phyloP scores from a whole-genome alignment of 352 stramenopile species.

The Phytophthora pluvialis region DNA sequence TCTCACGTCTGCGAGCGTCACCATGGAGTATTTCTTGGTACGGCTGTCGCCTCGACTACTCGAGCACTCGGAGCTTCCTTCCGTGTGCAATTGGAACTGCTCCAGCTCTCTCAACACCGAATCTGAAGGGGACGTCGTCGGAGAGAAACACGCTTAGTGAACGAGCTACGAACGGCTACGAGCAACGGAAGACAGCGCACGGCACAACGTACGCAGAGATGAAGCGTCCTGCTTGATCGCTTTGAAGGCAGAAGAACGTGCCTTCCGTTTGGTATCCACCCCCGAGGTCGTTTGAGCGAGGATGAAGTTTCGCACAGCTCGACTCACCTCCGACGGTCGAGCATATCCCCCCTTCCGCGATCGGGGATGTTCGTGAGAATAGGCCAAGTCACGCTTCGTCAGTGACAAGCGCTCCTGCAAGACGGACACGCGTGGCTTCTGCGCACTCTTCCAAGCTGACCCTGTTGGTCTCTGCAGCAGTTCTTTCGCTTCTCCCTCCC shows the following conservation, averaged over 20 bases:
- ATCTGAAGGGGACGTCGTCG: constrained; percentile 27
- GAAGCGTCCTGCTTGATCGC: constrained; percentile 30
- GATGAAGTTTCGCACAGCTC: constrained; percentile 55
- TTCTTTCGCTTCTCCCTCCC: constrained; percentile 48
- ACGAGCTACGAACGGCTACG: not conserved
- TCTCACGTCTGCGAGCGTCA: constrained; percentile 59
- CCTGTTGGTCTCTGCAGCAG: constrained; percentile 41
- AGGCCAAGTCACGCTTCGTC: constrained; percentile 37
- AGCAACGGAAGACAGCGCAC: not conserved
- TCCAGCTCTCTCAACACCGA: constrained; percentile 60
- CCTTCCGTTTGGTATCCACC: constrained; percentile 3
- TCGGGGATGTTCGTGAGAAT: constrained; percentile 12
- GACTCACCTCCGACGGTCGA: constrained; percentile 42
- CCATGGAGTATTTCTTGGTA: constrained; percentile 50
- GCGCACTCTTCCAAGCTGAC: constrained; percentile 23
- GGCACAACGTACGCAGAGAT: constrained; percentile 24
- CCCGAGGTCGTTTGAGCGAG: constrained; percentile 39
- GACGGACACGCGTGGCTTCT: constrained; percentile 47
- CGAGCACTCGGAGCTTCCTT: constrained; percentile 15
- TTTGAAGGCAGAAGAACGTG: constrained; percentile 21
- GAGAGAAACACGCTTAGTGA: not conserved
- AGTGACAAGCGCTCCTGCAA: constrained; percentile 60
- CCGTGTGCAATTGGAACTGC: constrained; percentile 44
- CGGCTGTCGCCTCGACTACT: constrained; percentile 25
- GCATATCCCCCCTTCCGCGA: constrained; percentile 22